Base-by-base conservation (phyloP, 257 asterid species). In the Capsicum chinense region DNA sequence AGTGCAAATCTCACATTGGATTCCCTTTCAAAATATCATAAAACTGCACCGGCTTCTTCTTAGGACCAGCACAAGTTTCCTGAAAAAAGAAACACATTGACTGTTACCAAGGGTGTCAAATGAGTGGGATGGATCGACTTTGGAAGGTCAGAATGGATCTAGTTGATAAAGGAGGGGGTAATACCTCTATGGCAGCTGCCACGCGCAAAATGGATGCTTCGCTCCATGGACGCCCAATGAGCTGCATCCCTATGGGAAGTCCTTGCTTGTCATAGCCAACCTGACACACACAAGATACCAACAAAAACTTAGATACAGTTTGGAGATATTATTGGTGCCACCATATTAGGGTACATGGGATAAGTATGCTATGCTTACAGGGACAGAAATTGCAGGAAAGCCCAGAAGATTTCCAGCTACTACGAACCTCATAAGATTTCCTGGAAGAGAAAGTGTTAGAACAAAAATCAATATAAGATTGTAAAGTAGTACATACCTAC, bases 231-330 rank as follows among this genome's bases (percentile, higher is more conserved):
- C 97, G 95, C 42, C 98, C 98, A 12, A 97, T 90, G 86, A 95
- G 86, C 84, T 97, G 99, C 78, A 97, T 85, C 64, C 99, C 99
- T n/a, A 97, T 93, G 9, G 99, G 99, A 42, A 97, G 98, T 83
- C 98, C 98, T 87, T 95, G 92, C 88, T 92, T 95, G 84, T 95
- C 99, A 78, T 93, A 97, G 67, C 98, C 99, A 74, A 97, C 92
- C 99, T 97, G 85, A 66, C 63, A 60, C 33, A 60, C 33, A 15
- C 48, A 67, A 13, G 62, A 74, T 50, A 6, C 81, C 81, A 21
- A 5, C 4, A 60, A 58, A 60, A 42, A n/a, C 42, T n/a, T 60
- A 62, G 9, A 63, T 26, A 60, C 12, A 7, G 6, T 21, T 21
- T 2, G 71, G 17, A 59, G 39, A 60, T 60, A 57, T 9, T 17